Percentiles rank a stretch among this genome's conserved stretches.
Evolutionary conservation across 176 grass and related monocot species (phyloP).

Genomic region (Musa itinerans): DNA sequence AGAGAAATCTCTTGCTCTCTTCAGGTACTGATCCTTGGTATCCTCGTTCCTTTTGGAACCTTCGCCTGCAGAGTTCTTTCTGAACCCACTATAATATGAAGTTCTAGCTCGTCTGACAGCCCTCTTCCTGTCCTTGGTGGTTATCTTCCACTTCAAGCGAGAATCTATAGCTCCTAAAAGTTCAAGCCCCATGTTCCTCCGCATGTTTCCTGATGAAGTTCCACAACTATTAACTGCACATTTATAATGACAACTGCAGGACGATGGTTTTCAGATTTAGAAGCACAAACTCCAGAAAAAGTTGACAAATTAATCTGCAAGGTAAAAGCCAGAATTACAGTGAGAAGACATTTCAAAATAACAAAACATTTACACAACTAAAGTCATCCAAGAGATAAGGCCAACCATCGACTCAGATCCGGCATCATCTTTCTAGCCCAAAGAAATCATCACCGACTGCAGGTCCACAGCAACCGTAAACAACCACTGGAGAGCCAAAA

Average conservation of each 20-base stretch:
- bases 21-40: conserved; percentile 29
- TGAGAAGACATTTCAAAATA: neutral
- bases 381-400: too few species aligned
- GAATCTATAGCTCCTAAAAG: conserved; percentile 48
- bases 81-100: conserved; percentile 37
- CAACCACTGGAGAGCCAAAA: too few species aligned
- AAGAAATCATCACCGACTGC: too few species aligned
- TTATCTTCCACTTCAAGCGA: conserved; percentile 66
- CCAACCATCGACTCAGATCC: too few species aligned
- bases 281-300: conserved; percentile 14
- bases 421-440: too few species aligned
- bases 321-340: neutral
- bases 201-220: conserved; percentile 35
- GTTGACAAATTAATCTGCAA: conserved; percentile 42
- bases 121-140: conserved; percentile 52
- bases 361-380: neutral
- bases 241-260: conserved; percentile 40
- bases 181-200: conserved; percentile 43
- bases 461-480: too few species aligned
- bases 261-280: neutral
- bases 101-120: conserved; percentile 60
- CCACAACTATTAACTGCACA: conserved; percentile 31
- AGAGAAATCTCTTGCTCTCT: conserved; percentile 29
- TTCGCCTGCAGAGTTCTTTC: conserved; percentile 25
- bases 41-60: conserved; percentile 38